These are phyloP conservation scores for Nevesoporus exiguus DNA, from an alignment of 768 basidiomycete genomes.

Conservation along the genomic window DNA sequence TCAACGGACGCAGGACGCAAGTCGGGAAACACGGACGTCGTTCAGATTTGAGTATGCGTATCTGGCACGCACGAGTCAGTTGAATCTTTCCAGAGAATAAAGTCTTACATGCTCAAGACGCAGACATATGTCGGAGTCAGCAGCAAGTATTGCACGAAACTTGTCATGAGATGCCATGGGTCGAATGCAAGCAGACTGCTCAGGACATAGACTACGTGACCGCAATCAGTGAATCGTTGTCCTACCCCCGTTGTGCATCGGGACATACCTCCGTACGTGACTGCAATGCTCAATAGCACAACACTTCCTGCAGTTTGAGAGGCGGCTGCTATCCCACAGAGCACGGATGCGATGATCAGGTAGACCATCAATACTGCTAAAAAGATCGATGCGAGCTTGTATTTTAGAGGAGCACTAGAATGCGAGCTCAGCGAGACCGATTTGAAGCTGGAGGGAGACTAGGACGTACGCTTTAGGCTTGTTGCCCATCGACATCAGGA, in stretches of 20 bases:
- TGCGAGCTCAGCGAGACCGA: conserved; percentile 3
- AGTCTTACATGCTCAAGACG: conserved; percentile 64
- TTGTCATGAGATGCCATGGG: conserved; percentile 95
- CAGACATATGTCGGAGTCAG: conserved; percentile 81
- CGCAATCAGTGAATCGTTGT: not conserved
- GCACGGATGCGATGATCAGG: conserved; percentile 76
- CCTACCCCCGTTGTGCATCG: not conserved
- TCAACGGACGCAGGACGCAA: conserved; percentile 10
- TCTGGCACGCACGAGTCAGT: conserved; percentile 40
- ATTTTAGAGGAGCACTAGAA: conserved; percentile 50
- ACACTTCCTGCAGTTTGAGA: conserved; percentile 59
- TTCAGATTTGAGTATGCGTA: conserved; percentile 86
- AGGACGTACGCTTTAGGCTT: conserved; percentile 69
- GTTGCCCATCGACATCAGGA: conserved; percentile 96
- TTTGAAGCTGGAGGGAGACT: not conserved
- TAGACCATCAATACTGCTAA: conserved; percentile 81
- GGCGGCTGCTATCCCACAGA: conserved; percentile 73
- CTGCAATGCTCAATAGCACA: conserved; percentile 82
- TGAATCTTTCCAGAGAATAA: not conserved
- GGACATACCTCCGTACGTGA: conserved; percentile 74
- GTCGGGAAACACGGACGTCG: conserved; percentile 46
- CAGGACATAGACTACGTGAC: conserved; percentile 61
- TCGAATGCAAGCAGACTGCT: conserved; percentile 84
- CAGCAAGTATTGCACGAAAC: conserved; percentile 83
- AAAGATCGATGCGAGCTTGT: conserved; percentile 70